Evolutionary conservation across 768 basidiomycete genomes (phyloP).

Genomic region (Cystobasidiopsis lactophilus): DNA sequence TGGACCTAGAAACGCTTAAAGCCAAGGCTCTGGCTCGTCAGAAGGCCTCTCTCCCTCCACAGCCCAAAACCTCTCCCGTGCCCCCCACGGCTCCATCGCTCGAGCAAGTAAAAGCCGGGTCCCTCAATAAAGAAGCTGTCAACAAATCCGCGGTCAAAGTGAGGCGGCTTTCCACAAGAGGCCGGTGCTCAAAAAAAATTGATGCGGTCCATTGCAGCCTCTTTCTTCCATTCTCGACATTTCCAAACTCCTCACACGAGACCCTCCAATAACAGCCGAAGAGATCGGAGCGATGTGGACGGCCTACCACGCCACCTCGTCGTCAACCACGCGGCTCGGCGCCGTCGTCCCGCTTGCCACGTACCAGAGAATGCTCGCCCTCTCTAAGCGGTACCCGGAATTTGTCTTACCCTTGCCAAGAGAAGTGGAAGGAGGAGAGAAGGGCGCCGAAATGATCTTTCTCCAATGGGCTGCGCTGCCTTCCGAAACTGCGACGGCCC

Average conservation of each 20-base stretch:
- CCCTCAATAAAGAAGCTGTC: not conserved
- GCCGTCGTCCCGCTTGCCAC: constrained; percentile 52
- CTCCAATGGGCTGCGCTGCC: constrained; percentile 62
- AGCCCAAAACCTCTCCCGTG: no score
- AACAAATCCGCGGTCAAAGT: no score
- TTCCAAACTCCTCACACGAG: constrained; percentile 34
- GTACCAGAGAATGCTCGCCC: constrained; percentile 46
- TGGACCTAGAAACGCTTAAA: no score
- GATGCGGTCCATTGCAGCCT: constrained; percentile 39
- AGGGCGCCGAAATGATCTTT: constrained; percentile 10
- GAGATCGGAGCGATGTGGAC: constrained; percentile 73
- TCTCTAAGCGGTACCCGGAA: constrained; percentile 44
- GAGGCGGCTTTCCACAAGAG: not conserved
- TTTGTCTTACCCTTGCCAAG: constrained; percentile 70
- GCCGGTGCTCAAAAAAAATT: no score
- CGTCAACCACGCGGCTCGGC: constrained; percentile 63
- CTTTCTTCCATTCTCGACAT: constrained; percentile 62
- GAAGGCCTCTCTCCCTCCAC: no score
- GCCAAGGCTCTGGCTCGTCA: no score
- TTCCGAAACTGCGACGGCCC: constrained; percentile 25
- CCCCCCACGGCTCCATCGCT: no score
- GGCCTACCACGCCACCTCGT: constrained; percentile 64
- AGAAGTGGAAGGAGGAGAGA: constrained; percentile 37
- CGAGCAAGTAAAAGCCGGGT: no score
- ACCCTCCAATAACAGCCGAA: constrained; percentile 35